phyloP scores from a whole-genome alignment of 345 rosid genomes.

The Dipteronia sinensis region DNA sequence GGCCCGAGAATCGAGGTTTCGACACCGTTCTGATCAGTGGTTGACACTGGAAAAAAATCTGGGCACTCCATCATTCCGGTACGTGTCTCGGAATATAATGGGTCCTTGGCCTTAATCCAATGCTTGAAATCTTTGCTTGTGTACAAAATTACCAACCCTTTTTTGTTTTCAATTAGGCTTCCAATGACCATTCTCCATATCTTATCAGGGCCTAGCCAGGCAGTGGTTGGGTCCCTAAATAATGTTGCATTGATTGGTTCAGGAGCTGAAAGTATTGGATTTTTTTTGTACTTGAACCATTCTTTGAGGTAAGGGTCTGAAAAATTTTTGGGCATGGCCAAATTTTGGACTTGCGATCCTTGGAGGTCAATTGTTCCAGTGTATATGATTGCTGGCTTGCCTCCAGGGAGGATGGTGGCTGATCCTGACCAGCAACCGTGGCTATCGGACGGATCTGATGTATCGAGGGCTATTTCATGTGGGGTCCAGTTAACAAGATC shows the following conservation, averaged over 20 bases:
- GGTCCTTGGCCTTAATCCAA: constrained; percentile 40
- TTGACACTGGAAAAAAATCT: constrained; percentile 49
- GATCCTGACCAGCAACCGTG: constrained; percentile 68
- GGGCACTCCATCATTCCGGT: constrained; percentile 65
- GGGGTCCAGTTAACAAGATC: constrained; percentile 62
- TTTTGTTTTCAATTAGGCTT: constrained; percentile 8
- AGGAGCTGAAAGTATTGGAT: constrained; percentile 45
- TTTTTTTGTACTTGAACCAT: constrained; percentile 49
- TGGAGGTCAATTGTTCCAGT: constrained; percentile 39
- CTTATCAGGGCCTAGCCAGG: constrained; percentile 43
- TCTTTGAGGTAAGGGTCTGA: constrained; percentile 52
- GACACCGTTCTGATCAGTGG: constrained; percentile 24
- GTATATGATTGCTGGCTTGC: constrained; percentile 48
- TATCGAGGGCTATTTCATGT: constrained; percentile 41
- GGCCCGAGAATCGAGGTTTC: constrained; percentile 33
- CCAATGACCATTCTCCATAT: constrained; percentile 46
- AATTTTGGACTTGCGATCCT: constrained; percentile 40
- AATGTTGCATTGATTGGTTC: constrained; percentile 32
- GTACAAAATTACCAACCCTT: constrained; percentile 39
- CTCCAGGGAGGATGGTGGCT: constrained; percentile 42
- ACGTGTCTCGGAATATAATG: constrained; percentile 29
- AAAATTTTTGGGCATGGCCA: constrained; percentile 43
- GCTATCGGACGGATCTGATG: constrained; percentile 40
- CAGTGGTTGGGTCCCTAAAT: constrained; percentile 59
- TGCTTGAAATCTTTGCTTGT: constrained; percentile 42